Evolutionary conservation across 768 basidiomycete species (phyloP).

Genomic region (Xanthoconium purpureum): DNA sequence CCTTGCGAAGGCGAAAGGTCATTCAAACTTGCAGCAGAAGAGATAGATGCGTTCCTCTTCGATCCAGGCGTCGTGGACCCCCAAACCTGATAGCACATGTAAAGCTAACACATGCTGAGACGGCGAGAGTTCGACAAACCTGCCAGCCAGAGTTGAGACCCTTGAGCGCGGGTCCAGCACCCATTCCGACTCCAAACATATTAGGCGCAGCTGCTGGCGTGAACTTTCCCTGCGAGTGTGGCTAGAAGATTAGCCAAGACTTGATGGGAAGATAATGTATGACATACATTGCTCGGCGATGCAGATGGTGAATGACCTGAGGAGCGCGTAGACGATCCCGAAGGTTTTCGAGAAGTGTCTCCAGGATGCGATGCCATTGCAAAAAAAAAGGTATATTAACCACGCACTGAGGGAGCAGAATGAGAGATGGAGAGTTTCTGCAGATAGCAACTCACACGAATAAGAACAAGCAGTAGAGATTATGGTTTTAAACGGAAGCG

Average conservation of each 20-base stretch:
- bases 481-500: slow-evolving; percentile 32
- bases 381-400: slow-evolving; percentile 23
- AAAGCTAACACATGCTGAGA: slow-evolving; percentile 5
- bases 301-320: slow-evolving; percentile 58
- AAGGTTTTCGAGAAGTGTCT: slow-evolving; percentile 60
- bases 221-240: slow-evolving; percentile 46
- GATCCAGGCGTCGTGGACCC: slow-evolving; percentile 46
- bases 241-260: slow-evolving; percentile 24
- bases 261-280: background rate
- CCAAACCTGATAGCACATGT: slow-evolving; percentile 51
- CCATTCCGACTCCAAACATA: slow-evolving; percentile 53
- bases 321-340: slow-evolving; percentile 66
- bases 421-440: slow-evolving; percentile 13
- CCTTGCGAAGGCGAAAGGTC: slow-evolving; percentile 45
- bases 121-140: slow-evolving; percentile 37
- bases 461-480: slow-evolving; percentile 30
- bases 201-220: slow-evolving; percentile 40
- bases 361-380: slow-evolving; percentile 35
- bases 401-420: slow-evolving; percentile 26
- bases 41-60: slow-evolving; percentile 59
- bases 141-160: slow-evolving; percentile 64
- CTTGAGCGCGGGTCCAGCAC: slow-evolving; percentile 47
- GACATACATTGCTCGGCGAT: slow-evolving; percentile 57
- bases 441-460: slow-evolving; percentile 25
- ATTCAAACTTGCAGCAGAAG: slow-evolving; percentile 52